Base-by-base conservation (phyloP, 768 basidiomycete genomes). In the Podaxis sp. region DNA sequence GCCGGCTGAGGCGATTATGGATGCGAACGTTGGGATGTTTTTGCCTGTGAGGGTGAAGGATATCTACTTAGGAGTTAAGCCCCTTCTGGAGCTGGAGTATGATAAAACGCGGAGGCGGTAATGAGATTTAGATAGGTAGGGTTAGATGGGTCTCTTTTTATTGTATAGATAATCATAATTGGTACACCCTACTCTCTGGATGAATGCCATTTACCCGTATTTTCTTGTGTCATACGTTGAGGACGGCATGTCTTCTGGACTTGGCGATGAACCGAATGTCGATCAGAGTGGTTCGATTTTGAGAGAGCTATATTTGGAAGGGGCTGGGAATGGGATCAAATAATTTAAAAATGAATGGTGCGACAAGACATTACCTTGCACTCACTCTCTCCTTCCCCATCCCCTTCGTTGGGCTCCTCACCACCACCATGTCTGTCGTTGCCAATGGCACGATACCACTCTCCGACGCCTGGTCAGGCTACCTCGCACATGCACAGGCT, bases 391-490 rank as follows among this genome's bases (percentile, higher is more conserved):
- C n/a, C 47, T 38, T 0, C 16, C 44, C 48, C 7, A 1, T 9
- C 0, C 32, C 32, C 40, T 42, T n/a, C 40, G 59, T 37, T 54
- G 47, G 16, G 37, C 46, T 52, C 23, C 44, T 55, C 23, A 37
- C 57, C 54, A 40, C 64, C 64, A 55, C 66, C 71, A 78, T 78
- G 77, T 76, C 77, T 53, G 72, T 72, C 70, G 63, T 68, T 64
- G 63, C 71, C 57, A 81, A 81, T 67, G 68, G 70, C 69, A 73
- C 78, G 1, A 62, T 75, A 47, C 74, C 79, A 27, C 61, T 73
- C 64, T 65, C 70, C 11, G 78, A 81, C 63, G 72, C 68, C 27
- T 82, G 80, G 80, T 73, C 77, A 2, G 75, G 75, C 50, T 80
- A 78, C 55, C 66, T 82, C 2, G 69, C 71, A 5, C 72, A 77